Evolutionary conservation across 768 basidiomycete species (phyloP).

Genomic region (Suillus plorans): DNA sequence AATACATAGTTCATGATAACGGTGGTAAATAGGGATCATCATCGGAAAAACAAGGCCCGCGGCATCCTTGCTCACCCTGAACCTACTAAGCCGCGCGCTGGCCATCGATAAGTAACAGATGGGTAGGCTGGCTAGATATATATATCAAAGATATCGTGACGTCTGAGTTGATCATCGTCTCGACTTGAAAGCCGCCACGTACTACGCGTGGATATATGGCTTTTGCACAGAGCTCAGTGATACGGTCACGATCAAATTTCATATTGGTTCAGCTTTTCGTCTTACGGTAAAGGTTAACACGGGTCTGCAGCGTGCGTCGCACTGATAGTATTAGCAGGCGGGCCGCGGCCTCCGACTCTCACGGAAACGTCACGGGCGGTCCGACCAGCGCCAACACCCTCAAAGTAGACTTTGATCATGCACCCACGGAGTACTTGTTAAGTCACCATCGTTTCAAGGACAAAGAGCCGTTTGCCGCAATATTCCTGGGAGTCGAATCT

Average conservation of each 20-base stretch:
- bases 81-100: no score
- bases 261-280: no score
- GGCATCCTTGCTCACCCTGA: not conserved
- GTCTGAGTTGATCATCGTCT: not conserved
- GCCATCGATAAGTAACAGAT: not conserved
- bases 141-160: not conserved
- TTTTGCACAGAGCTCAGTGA: not conserved
- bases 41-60: slow-evolving; percentile 4
- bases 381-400: not conserved
- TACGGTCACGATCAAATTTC: not conserved
- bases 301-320: not conserved
- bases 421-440: not conserved
- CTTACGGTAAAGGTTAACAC: not conserved
- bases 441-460: not conserved
- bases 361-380: slow-evolving; percentile 4
- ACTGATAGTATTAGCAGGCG: not conserved
- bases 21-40: slow-evolving; percentile 3
- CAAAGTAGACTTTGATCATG: not conserved
- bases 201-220: no score
- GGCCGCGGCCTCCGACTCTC: slow-evolving; percentile 16
- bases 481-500: not conserved
- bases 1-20: slow-evolving; percentile 5
- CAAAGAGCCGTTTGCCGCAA: not conserved
- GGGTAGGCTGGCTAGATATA: not conserved
- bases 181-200: not conserved